Base-by-base conservation (phyloP, 805 yeast genomes). In the Debaryomyces hansenii region DNA sequence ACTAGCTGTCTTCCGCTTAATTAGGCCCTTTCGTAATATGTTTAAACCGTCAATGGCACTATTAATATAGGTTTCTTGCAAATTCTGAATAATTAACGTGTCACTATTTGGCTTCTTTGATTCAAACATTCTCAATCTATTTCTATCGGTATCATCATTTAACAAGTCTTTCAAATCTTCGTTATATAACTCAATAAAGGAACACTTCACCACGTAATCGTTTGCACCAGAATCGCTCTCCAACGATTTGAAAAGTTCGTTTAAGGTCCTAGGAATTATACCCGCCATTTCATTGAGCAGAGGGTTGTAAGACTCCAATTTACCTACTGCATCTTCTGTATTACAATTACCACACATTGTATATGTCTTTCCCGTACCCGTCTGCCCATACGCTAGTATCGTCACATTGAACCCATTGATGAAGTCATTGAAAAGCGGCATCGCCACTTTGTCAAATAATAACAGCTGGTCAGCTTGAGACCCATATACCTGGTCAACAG, bases 361-460 rank as follows among this genome's bases (percentile, higher is more conserved):
- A 59, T 82, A 83, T 0, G 96, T 89, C 57, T 89, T 90, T 20
- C 96, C 96, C 0, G 96, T 87, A 1, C 96, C 94, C 0, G 96
- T 90, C 76, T 89, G 95, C 18, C 85, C 85, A 58, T 80, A 80
- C 0, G 94, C 96, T 53, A 90, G 74, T 24, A 89, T 77, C 0
- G 96, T 86, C 53, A 90, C 89, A 60, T 88, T 89, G 52, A 64
- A 74, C 12, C 85, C 84, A 40, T 63, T 60, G 41, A 78, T 50
- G 60, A 84, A 86, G 16, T 92, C 95, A 43, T 75, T 69, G 47
- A 90, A 66, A 48, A 90, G 77, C 51, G 91, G 96, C 20, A 77
- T 74, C 0, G 91, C 95, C 15, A 85, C 84, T 20, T 79, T 79
- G 18, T 83, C 80, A 55, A 84, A 90, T 1, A 90, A 62, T 33